Conservation (phyloP, 306 rosid species). For the Ziziphus jujuba region DNA sequence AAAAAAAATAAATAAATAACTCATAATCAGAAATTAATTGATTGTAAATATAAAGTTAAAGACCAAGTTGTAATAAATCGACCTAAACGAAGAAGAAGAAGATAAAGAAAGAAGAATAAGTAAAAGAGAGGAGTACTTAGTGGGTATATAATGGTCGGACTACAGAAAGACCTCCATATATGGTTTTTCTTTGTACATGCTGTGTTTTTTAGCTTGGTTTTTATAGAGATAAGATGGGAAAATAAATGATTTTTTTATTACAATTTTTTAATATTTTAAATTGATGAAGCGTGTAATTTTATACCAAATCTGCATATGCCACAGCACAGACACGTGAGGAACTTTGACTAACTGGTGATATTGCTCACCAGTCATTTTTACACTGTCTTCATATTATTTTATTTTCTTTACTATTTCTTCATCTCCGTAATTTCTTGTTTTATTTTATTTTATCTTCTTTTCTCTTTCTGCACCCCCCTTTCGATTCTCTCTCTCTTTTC, state of each 20-base stretch:
- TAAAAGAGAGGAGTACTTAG: background rate
- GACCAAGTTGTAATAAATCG: no score
- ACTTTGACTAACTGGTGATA: constrained; percentile 7
- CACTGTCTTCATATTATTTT: no score
- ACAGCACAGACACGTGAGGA: constrained; percentile 4
- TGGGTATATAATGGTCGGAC: background rate
- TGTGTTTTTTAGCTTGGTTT: background rate
- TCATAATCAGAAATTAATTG: no score
- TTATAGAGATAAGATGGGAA: constrained; percentile 24
- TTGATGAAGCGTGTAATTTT: constrained; percentile 7
- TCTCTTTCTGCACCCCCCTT: no score
- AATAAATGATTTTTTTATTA: background rate
- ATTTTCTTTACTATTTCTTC: no score
- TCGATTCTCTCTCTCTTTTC: no score
- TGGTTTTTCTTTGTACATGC: background rate
- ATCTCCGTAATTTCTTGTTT: no score
- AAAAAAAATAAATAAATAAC: background rate
- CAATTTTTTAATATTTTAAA: background rate
- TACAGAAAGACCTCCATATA: background rate
- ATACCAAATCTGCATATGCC: background rate
- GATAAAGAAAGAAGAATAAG: background rate
- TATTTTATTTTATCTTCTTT: no score
- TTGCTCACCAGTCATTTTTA: no score
- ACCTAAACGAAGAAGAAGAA: background rate
- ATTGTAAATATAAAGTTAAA: no score